Percentiles rank a stretch among this genome's conserved stretches.
These are phyloP conservation scores for Irpex sp. DNA, from an alignment of 1,284 basidiomycete species.

Conservation along the genomic window DNA sequence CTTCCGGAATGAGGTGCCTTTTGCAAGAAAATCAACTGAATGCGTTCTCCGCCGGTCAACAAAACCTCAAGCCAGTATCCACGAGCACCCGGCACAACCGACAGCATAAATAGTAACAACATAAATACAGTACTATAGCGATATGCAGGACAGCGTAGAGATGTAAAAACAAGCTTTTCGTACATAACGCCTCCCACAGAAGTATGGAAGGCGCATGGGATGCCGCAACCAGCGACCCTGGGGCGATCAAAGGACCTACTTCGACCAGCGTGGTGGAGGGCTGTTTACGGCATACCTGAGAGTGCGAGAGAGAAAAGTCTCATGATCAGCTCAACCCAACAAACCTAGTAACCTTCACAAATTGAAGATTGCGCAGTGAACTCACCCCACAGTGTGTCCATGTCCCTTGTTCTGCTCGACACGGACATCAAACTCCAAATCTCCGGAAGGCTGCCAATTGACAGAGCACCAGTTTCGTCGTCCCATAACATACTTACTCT, in stretches of 20 bases:
- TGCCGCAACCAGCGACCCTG: background rate
- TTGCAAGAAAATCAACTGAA: background rate
- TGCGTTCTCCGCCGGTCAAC: background rate
- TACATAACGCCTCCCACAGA: background rate
- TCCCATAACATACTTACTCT: slow-evolving; percentile 82
- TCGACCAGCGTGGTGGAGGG: slow-evolving; percentile 11
- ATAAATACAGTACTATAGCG: background rate
- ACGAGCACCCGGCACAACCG: background rate
- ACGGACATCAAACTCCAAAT: slow-evolving; percentile 83
- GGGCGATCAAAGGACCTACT: background rate
- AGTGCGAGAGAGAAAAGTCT: slow-evolving; percentile 5
- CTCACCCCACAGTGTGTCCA: slow-evolving; percentile 80
- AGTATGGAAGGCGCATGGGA: background rate
- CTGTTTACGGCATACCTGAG: slow-evolving; percentile 36
- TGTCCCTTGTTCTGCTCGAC: slow-evolving; percentile 82
- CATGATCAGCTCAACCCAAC: background rate
- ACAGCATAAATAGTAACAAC: background rate
- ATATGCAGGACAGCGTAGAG: background rate
- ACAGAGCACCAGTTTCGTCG: slow-evolving; percentile 90
- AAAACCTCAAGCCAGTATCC: background rate
- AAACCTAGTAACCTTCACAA: background rate
- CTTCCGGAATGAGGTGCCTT: background rate
- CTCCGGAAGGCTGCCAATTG: slow-evolving; percentile 56
- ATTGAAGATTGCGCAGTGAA: slow-evolving; percentile 28
- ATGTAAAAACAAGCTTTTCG: background rate